A percentile compares a stretch with the other conserved stretches of the same genome.
phyloP scores from a whole-genome alignment of 2,329 filamentous ascomycete genomes.

The Cytospora mali region DNA sequence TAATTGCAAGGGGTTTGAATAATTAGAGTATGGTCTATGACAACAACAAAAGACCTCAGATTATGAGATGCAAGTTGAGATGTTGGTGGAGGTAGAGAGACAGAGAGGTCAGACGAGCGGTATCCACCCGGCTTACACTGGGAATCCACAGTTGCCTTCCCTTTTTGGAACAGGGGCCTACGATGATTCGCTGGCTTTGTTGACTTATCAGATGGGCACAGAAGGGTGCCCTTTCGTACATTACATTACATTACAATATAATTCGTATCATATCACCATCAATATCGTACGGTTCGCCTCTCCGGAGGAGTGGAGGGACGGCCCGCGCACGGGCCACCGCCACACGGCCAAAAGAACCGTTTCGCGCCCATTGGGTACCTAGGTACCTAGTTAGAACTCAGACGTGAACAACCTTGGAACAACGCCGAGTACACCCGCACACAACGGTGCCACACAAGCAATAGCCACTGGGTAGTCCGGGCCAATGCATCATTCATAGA shows the following conservation, averaged over 20 bases:
- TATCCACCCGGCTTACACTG: background rate
- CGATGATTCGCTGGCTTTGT: conserved; percentile 16
- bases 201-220: background rate
- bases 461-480: too few species aligned
- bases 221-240: background rate
- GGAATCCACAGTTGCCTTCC: conserved; percentile 15
- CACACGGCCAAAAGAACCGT: too few species aligned
- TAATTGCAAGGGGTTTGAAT: conserved; percentile 3
- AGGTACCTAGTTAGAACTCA: too few species aligned
- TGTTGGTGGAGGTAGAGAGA: background rate
- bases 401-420: too few species aligned
- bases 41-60: background rate
- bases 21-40: background rate
- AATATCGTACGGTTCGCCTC: too few species aligned
- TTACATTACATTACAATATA: background rate
- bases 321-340: too few species aligned
- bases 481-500: too few species aligned
- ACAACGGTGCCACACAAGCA: too few species aligned
- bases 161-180: conserved; percentile 6
- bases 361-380: too few species aligned
- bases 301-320: too few species aligned
- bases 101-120: background rate
- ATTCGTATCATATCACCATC: too few species aligned
- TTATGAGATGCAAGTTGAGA: background rate
- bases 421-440: too few species aligned